A percentile compares a stretch with the other conserved stretches of the same genome.
phyloP scores from a whole-genome alignment of 108 stramenopile genomes.

The Heterococcus sp. region DNA sequence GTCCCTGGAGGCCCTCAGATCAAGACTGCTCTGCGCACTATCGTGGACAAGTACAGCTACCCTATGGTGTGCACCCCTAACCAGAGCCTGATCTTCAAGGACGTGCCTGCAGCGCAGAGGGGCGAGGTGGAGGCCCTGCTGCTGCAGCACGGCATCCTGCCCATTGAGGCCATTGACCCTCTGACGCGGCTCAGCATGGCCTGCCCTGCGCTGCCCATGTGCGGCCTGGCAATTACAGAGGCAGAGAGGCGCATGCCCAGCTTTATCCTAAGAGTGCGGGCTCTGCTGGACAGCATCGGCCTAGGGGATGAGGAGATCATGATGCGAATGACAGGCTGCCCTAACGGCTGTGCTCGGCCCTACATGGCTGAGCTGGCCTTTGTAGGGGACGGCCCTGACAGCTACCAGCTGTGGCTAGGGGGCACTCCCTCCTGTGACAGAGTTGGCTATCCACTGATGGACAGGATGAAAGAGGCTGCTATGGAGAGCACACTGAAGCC shows the following conservation, averaged over 20 bases:
- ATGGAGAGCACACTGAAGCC: conserved; percentile 81
- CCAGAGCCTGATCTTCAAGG: conserved; percentile 84
- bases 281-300: conserved; percentile 73
- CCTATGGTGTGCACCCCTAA: conserved; percentile 87
- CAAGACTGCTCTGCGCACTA: conserved; percentile 78
- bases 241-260: conserved; percentile 88
- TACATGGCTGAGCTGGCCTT: conserved; percentile 99
- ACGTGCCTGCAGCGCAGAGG: conserved; percentile 82
- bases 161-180: conserved; percentile 67
- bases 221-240: conserved; percentile 94
- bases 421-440: conserved; percentile 86
- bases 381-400: conserved; percentile 89
- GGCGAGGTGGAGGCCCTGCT: conserved; percentile 76
- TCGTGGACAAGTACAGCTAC: conserved; percentile 81
- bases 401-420: conserved; percentile 87
- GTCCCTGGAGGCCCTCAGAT: conserved; percentile 66
- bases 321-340: conserved; percentile 97
- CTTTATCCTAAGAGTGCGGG: conserved; percentile 77
- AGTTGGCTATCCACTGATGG: conserved; percentile 81
- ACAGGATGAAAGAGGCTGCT: conserved; percentile 73
- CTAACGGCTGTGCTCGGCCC: conserved; percentile 95
- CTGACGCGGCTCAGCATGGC: conserved; percentile 74
- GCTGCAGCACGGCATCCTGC: conserved; percentile 73
- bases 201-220: conserved; percentile 92
- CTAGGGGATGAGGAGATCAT: conserved; percentile 85